These are phyloP conservation scores for Cladophialophora immunda DNA, from an alignment of 2,329 filamentous ascomycete genomes.

Conservation along the genomic window DNA sequence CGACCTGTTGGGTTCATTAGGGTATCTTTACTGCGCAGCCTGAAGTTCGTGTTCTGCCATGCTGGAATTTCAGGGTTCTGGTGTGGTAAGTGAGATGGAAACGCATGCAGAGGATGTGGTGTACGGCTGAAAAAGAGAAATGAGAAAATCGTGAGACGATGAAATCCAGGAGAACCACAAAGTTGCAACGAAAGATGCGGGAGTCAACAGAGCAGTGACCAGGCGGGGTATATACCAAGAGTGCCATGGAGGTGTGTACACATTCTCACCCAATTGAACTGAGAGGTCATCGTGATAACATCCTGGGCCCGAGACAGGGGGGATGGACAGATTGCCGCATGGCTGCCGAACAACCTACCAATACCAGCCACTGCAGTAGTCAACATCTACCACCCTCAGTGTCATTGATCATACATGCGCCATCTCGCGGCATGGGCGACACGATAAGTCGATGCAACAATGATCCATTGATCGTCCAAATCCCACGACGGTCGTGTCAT, in stretches of 20 bases:
- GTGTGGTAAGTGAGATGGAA: not conserved
- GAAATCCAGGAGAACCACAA: not conserved
- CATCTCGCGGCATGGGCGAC: not conserved
- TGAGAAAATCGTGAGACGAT: not conserved
- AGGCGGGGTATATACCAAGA: not conserved
- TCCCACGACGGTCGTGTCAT: not conserved
- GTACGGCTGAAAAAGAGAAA: not conserved
- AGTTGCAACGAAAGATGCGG: not conserved
- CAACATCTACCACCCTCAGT: not conserved
- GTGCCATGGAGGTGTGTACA: not conserved
- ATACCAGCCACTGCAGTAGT: not conserved
- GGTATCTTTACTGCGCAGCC: constrained; percentile 17
- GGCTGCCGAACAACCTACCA: not conserved
- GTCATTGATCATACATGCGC: not conserved
- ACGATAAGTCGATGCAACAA: not conserved
- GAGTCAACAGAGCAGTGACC: not conserved
- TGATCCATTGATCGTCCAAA: not conserved
- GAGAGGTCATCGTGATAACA: not conserved
- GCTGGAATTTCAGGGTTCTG: not conserved
- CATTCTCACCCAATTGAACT: not conserved
- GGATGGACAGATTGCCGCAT: not conserved
- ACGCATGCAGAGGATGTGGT: not conserved
- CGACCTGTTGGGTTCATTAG: not conserved
- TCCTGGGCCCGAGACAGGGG: not conserved
- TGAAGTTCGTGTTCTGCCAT: constrained; percentile 27